phyloP scores from a whole-genome alignment of 768 basidiomycete genomes.

The Plicaturopsis crispa region DNA sequence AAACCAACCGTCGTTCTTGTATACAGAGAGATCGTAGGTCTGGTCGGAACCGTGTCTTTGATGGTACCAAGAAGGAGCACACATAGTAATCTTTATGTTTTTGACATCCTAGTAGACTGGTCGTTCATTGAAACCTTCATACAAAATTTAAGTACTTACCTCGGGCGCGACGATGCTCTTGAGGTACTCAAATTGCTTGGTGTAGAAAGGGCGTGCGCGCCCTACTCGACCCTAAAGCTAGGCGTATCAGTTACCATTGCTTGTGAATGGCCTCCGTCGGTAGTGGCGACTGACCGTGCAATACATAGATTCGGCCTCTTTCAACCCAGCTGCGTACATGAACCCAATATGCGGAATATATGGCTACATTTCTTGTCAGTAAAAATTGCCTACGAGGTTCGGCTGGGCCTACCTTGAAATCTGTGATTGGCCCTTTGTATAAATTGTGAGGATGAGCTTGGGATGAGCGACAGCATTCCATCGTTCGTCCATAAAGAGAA shows the following conservation, averaged over 20 bases:
- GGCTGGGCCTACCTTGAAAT: slow-evolving; percentile 37
- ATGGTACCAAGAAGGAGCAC: slow-evolving; percentile 68
- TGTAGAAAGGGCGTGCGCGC: slow-evolving; percentile 53
- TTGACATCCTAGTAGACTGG: slow-evolving; percentile 43
- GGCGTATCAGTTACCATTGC: not conserved
- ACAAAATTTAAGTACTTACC: slow-evolving; percentile 20
- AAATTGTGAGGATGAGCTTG: slow-evolving; percentile 4
- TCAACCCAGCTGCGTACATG: slow-evolving; percentile 31
- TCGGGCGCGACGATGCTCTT: slow-evolving; percentile 50
- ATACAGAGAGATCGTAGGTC: slow-evolving; percentile 51
- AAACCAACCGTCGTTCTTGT: slow-evolving; percentile 46
- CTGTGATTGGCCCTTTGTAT: slow-evolving; percentile 32
- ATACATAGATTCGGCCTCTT: slow-evolving; percentile 30
- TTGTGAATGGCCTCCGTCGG: slow-evolving; percentile 10
- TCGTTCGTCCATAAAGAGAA: slow-evolving; percentile 10
- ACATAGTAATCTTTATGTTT: slow-evolving; percentile 64
- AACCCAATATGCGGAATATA: slow-evolving; percentile 41
- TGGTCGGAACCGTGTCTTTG: slow-evolving; percentile 53
- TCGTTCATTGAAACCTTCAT: not conserved
- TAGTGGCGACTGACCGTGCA: slow-evolving; percentile 28
- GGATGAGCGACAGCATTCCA: slow-evolving; percentile 7
- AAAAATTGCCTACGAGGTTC: not conserved
- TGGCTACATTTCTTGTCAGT: slow-evolving; percentile 12
- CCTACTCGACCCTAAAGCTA: slow-evolving; percentile 49
- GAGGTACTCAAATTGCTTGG: slow-evolving; percentile 54